A percentile compares a stretch with the other conserved stretches of the same genome.
Conservation (phyloP, 2,329 filamentous ascomycete genomes). For the Pyrenochaeta sp. region DNA sequence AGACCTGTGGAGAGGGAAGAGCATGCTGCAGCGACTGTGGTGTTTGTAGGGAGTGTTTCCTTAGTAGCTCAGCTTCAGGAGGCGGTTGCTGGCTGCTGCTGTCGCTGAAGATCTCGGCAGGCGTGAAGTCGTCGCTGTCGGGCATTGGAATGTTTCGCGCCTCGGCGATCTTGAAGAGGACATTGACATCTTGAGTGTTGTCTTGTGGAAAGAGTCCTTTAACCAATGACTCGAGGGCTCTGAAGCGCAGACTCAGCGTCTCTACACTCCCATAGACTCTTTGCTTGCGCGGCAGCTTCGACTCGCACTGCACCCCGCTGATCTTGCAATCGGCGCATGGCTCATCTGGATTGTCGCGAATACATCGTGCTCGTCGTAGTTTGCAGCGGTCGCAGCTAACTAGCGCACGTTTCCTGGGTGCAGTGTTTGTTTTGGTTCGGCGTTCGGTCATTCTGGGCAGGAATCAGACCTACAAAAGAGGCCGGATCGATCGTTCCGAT, state of each 20-base stretch:
- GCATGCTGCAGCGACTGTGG: constrained; percentile 5
- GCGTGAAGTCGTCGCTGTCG: constrained; percentile 31
- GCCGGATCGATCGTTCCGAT: constrained; percentile 3
- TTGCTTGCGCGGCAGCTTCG: constrained; percentile 54
- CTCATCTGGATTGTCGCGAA: constrained; percentile 35
- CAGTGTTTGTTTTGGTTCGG: constrained; percentile 23
- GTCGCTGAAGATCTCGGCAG: constrained; percentile 34
- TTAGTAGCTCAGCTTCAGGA: constrained; percentile 1
- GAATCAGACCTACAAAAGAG: neutral
- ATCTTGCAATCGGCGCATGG: constrained; percentile 51
- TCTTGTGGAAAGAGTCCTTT: constrained; percentile 52
- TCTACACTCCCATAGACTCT: constrained; percentile 57
- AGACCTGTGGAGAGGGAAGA: constrained; percentile 8
- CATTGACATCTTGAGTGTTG: constrained; percentile 49
- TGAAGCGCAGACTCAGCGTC: constrained; percentile 53
- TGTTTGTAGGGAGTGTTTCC: constrained; percentile 11
- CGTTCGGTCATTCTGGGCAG: constrained; percentile 18
- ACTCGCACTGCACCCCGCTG: constrained; percentile 51
- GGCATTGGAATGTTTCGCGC: constrained; percentile 51
- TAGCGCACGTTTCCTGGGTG: constrained; percentile 36
- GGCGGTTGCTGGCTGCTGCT: constrained; percentile 6
- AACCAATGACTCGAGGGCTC: constrained; percentile 53
- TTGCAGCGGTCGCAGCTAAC: constrained; percentile 43
- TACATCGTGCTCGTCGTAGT: constrained; percentile 36
- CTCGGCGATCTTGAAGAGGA: constrained; percentile 50